phyloP scores from a whole-genome alignment of 257 asterid genomes.

The Prunella vulgaris region DNA sequence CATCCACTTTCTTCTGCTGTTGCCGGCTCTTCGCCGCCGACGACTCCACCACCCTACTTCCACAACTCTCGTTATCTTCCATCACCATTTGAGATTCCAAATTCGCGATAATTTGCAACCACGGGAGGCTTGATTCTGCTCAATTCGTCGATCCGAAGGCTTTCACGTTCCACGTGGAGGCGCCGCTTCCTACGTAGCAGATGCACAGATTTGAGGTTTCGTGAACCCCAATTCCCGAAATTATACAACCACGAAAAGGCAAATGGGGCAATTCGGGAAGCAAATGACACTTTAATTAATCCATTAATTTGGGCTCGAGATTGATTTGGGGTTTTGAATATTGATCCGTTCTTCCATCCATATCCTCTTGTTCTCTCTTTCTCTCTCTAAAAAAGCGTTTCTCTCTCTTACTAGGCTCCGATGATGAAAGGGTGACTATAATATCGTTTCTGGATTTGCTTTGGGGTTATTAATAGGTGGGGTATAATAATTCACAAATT shows the following conservation, averaged over 20 bases:
- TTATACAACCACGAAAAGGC: background rate
- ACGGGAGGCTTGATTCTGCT: constrained; percentile 8
- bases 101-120: constrained; percentile 7
- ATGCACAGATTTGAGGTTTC: constrained; percentile 16
- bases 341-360: constrained; percentile 31
- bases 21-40: constrained; percentile 38
- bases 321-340: constrained; percentile 26
- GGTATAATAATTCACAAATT: background rate
- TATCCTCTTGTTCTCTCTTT: constrained; percentile 13
- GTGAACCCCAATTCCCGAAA: background rate
- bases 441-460: constrained; percentile 13
- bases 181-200: constrained; percentile 9
- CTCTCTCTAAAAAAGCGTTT: background rate
- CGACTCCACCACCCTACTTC: constrained; percentile 70
- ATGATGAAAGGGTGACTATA: background rate
- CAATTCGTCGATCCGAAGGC: constrained; percentile 21
- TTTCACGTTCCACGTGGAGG: constrained; percentile 16
- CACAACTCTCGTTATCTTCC: constrained; percentile 79
- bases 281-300: background rate
- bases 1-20: constrained; percentile 65
- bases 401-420: constrained; percentile 22
- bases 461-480: constrained; percentile 19
- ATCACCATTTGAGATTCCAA: constrained; percentile 55
- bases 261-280: constrained; percentile 4
- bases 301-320: constrained; percentile 17